These are phyloP conservation scores for Pythium plurisporium DNA, from an alignment of 352 stramenopile genomes.

Conservation along the genomic window DNA sequence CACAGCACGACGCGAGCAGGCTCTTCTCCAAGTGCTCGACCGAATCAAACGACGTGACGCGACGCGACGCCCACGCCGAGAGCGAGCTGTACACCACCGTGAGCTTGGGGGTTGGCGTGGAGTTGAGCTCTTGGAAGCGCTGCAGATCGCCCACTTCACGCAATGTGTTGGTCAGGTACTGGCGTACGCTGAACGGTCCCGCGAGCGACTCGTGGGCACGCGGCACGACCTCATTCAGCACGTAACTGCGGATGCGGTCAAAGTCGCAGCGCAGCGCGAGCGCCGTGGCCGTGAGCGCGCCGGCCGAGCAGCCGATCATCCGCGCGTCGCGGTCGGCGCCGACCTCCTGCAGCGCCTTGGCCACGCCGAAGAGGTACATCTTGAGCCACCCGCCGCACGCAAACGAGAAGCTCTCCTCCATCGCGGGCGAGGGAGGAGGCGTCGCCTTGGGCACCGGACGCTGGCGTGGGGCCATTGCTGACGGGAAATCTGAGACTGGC, in stretches of 20 bases:
- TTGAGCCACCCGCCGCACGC: slow-evolving; percentile 85
- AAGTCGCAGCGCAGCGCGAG: slow-evolving; percentile 73
- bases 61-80: slow-evolving; percentile 60
- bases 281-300: slow-evolving; percentile 64
- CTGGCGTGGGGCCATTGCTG: slow-evolving; percentile 1
- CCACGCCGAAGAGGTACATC: slow-evolving; percentile 85
- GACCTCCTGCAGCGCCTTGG: slow-evolving; percentile 77
- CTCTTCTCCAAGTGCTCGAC: slow-evolving; percentile 53
- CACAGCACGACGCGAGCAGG: slow-evolving; percentile 79
- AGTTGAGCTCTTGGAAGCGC: slow-evolving; percentile 47
- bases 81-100: slow-evolving; percentile 75
- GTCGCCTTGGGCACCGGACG: not conserved
- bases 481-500: no score
- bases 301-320: slow-evolving; percentile 79
- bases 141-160: slow-evolving; percentile 32
- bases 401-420: slow-evolving; percentile 74
- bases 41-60: slow-evolving; percentile 63
- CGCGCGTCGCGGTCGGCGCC: slow-evolving; percentile 50
- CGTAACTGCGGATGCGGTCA: slow-evolving; percentile 59
- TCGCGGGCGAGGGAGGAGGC: not conserved
- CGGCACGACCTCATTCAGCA: slow-evolving; percentile 47
- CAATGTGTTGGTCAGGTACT: slow-evolving; percentile 61
- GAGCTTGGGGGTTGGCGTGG: slow-evolving; percentile 28
- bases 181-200: slow-evolving; percentile 61
- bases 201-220: slow-evolving; percentile 42